These are phyloP conservation scores for Aspergillus candidus DNA, from an alignment of 2,329 filamentous ascomycete genomes.

Conservation along the genomic window DNA sequence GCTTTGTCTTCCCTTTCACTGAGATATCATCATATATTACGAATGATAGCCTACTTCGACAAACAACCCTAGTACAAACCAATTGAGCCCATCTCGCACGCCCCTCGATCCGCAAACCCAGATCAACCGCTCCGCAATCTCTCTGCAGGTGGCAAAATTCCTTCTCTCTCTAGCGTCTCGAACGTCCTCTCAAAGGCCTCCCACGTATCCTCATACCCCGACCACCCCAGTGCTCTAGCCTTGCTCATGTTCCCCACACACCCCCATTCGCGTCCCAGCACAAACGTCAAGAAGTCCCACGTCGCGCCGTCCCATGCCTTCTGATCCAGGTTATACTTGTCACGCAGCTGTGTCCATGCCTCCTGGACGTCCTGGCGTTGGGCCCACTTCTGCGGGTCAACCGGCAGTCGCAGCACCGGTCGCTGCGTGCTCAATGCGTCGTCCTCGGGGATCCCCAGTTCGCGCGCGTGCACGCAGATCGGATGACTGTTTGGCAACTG, in stretches of 20 bases:
- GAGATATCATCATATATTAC: too few species aligned
- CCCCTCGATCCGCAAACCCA: too few species aligned
- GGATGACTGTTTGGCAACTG: constrained; percentile 18
- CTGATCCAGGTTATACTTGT: constrained; percentile 32
- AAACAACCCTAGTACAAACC: too few species aligned
- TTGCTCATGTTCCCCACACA: constrained; percentile 38
- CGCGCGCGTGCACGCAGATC: constrained; percentile 13
- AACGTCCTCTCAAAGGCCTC: constrained; percentile 35
- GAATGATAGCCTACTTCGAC: too few species aligned
- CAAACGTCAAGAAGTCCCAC: constrained; percentile 41
- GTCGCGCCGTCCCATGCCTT: constrained; percentile 41
- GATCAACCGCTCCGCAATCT: constrained; percentile 9
- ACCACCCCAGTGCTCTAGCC: constrained; percentile 42
- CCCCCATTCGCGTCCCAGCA: constrained; percentile 33
- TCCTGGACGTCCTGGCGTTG: constrained; percentile 32
- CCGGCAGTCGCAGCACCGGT: constrained; percentile 17
- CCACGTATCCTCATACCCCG: constrained; percentile 36
- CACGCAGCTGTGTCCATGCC: constrained; percentile 34
- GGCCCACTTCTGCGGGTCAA: constrained; percentile 40
- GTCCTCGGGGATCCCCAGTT: constrained; percentile 17
- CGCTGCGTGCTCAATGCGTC: neutral
- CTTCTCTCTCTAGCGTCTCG: constrained; percentile 21
- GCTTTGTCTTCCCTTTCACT: too few species aligned
- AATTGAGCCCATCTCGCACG: too few species aligned
- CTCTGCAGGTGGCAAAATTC: constrained; percentile 17